Base-by-base conservation (phyloP, 306 rosid genomes). In the Sophora flavescens region DNA sequence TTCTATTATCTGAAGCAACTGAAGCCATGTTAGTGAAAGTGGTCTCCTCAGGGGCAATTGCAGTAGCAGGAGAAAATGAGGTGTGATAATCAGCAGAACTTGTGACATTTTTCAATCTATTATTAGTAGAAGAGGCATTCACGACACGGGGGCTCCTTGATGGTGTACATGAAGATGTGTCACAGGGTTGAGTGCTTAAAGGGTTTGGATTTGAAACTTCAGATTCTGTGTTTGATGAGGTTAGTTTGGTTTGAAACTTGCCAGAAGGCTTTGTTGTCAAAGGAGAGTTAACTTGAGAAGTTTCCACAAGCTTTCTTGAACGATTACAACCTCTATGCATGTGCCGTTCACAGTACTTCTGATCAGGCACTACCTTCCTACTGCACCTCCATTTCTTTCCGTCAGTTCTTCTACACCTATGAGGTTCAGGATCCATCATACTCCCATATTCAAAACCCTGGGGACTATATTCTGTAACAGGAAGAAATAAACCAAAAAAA, bases 301-400 rank as follows among this genome's bases (percentile, higher is more conserved):
- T 77, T 93, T 93, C 97, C 97, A 93, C 97, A 80, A 69, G 98
- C 98, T 93, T 93, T 93, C 97, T 93, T 93, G 98, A 93, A 93
- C 98, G 96, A 48, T 85, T 83, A 11, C 97, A 91, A 53, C 98
- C 98, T 84, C 97, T 88, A 75, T 91, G 96, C 84, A 88, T 86
- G 85, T 93, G 98, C 41, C 84, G 81, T 72, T 90, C 89, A 53
- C 98, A 93, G 81, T 93, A 93, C 80, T 90, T 93, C 72, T 87
- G 86, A 50, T 69, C 72, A 35, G 87, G 89, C 16, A 93, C 42
- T 16, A 79, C 74, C 6, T 66, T 66, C 76, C 44, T 88, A 26
- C 87, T 15, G 65, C 98, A 93, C 80, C 98, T 87, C 97, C 98
- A 91, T 86, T 86, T 91, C 91, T 91, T 93, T 63, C 98, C 98